These are phyloP conservation scores for Plasmodium cynomolgi DNA, from an alignment of 169 alveolate genomes.

Conservation along the genomic window DNA sequence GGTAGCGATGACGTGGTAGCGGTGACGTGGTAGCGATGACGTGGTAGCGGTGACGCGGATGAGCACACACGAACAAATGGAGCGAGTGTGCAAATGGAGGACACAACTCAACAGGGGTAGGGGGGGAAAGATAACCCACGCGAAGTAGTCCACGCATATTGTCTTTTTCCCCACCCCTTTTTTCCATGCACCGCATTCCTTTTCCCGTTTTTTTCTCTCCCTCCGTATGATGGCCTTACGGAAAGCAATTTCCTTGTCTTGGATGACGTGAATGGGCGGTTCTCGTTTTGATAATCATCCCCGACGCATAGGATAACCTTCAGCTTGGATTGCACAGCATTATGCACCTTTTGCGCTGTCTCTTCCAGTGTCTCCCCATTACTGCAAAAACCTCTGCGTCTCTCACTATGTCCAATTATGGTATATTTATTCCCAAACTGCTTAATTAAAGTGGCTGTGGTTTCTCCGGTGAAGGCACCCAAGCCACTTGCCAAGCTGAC, in stretches of 20 bases:
- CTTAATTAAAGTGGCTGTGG: constrained; percentile 81
- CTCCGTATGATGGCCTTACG: constrained; percentile 1
- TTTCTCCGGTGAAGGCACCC: constrained; percentile 86
- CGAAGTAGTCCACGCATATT: background rate
- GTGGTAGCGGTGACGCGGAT: background rate
- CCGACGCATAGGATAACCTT: constrained; percentile 68
- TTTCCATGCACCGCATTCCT: background rate
- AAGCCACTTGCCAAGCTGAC: constrained; percentile 70
- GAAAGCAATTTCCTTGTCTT: constrained; percentile 12
- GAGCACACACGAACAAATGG: background rate
- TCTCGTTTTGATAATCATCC: constrained; percentile 17
- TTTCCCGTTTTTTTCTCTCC: background rate
- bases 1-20: background rate
- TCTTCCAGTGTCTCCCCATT: constrained; percentile 45
- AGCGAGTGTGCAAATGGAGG: background rate
- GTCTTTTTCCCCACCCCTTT: background rate
- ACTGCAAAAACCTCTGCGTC: constrained; percentile 34
- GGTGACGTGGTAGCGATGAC: background rate
- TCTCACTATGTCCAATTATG: constrained; percentile 73
- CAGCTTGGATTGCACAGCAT: constrained; percentile 40
- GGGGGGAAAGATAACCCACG: background rate
- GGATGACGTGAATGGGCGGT: background rate
- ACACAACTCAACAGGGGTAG: background rate
- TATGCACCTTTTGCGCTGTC: constrained; percentile 28
- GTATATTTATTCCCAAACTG: constrained; percentile 42